A percentile compares a stretch with the other conserved stretches of the same genome.
Conservation (phyloP, 1,284 basidiomycete genomes). For the Puccinia horiana region DNA sequence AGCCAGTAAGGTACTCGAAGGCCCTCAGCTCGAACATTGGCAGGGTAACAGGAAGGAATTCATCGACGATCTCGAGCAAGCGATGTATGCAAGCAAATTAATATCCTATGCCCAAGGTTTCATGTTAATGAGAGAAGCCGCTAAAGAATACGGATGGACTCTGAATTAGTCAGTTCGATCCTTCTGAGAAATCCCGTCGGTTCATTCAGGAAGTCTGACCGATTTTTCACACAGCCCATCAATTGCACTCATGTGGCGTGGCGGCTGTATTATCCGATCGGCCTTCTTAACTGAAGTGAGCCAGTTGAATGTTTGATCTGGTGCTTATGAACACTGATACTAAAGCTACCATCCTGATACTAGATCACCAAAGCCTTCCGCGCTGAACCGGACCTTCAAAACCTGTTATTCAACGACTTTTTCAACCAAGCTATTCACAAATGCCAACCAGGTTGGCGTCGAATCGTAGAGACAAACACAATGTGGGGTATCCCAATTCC, state of each 20-base stretch:
- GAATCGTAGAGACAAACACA: constrained; percentile 90
- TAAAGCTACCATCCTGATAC: background rate
- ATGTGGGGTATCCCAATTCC: constrained; percentile 98
- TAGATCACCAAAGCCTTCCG: constrained; percentile 85
- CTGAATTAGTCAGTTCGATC: constrained; percentile 57
- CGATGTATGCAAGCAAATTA: constrained; percentile 98
- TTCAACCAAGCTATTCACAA: constrained; percentile 92
- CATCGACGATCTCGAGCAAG: constrained; percentile 98
- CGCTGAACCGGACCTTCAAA: constrained; percentile 84
- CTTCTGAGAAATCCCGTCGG: constrained; percentile 52
- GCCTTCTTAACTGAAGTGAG: constrained; percentile 49
- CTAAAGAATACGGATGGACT: constrained; percentile 76
- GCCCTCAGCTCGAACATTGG: constrained; percentile 88
- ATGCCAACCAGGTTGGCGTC: constrained; percentile 97
- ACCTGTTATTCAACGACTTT: constrained; percentile 93
- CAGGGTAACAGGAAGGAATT: constrained; percentile 98
- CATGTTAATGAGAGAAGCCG: constrained; percentile 98
- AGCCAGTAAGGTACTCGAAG: constrained; percentile 84
- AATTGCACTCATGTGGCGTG: constrained; percentile 99
- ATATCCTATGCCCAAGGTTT: constrained; percentile 86
- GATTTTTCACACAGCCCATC: constrained; percentile 65
- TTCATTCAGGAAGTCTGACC: background rate
- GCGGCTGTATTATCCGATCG: constrained; percentile 89
- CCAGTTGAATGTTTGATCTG: background rate
- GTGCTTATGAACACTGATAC: background rate